Percentiles rank a stretch among this genome's conserved stretches.
Evolutionary conservation across 257 asterid genomes (phyloP).

Genomic region (Scutellaria minor): DNA sequence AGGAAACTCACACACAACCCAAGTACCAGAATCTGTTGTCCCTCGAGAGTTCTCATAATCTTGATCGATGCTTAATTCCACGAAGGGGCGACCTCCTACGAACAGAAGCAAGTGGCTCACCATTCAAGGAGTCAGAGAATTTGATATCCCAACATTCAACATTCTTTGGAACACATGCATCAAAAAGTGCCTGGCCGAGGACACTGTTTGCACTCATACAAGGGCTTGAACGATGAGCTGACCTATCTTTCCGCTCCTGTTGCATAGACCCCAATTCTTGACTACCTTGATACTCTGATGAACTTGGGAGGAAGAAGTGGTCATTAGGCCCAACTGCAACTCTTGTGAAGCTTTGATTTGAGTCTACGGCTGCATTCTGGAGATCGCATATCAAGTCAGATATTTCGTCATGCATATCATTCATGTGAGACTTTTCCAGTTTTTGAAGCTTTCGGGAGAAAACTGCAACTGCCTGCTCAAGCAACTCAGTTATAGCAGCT

Average conservation of each 20-base stretch:
- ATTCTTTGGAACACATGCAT: slow-evolving; percentile 85
- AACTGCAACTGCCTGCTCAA: slow-evolving; percentile 62
- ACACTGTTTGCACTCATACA: slow-evolving; percentile 68
- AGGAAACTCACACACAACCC: slow-evolving; percentile 4
- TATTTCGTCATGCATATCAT: slow-evolving; percentile 56
- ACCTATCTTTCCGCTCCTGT: slow-evolving; percentile 60
- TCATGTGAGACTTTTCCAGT: slow-evolving; percentile 59
- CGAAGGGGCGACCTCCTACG: slow-evolving; percentile 58
- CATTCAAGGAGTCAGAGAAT: slow-evolving; percentile 70
- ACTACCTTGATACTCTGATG: slow-evolving; percentile 51
- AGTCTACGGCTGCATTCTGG: slow-evolving; percentile 86
- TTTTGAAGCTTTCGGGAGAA: slow-evolving; percentile 63
- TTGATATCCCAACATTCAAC: slow-evolving; percentile 92
- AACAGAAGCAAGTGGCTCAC: slow-evolving; percentile 68
- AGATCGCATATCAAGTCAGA: slow-evolving; percentile 82
- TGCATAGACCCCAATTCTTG: slow-evolving; percentile 46
- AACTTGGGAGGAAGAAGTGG: slow-evolving; percentile 84
- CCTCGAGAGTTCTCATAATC: slow-evolving; percentile 52
- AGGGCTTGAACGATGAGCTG: slow-evolving; percentile 53
- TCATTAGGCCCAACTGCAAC: slow-evolving; percentile 78
- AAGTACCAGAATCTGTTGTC: slow-evolving; percentile 12
- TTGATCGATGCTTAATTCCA: slow-evolving; percentile 61
- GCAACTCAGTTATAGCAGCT: slow-evolving; percentile 59
- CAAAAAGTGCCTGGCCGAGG: slow-evolving; percentile 82
- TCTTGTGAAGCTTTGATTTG: slow-evolving; percentile 81